phyloP scores from a whole-genome alignment of 2,329 filamentous ascomycete genomes.

The Diplodia sapinea region DNA sequence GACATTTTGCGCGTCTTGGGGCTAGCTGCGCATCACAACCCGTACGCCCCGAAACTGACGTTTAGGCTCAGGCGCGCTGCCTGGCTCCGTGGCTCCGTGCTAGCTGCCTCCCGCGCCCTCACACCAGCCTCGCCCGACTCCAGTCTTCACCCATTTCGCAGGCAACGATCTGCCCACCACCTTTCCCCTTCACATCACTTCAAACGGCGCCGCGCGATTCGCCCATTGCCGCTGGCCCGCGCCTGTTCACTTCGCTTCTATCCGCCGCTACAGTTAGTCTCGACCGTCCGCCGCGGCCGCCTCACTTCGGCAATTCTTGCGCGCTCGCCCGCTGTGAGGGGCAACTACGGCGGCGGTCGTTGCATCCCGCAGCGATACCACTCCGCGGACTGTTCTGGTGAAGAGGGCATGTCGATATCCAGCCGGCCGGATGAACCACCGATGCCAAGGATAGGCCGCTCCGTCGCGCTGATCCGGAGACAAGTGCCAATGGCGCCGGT shows the following conservation, averaged over 20 bases:
- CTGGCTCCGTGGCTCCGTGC: conserved; percentile 12
- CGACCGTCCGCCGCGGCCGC: conserved; percentile 12
- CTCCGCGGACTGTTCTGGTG: neutral
- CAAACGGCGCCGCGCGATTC: conserved; percentile 27
- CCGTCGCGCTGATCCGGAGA: conserved; percentile 28
- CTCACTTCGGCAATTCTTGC: conserved; percentile 26
- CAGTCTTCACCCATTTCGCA: conserved; percentile 11
- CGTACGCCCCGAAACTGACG: conserved; percentile 20
- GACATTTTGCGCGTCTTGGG: conserved; percentile 15
- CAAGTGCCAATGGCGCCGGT: conserved; percentile 20
- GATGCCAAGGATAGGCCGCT: conserved; percentile 16
- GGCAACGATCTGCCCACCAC: conserved; percentile 25
- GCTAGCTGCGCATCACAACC: conserved; percentile 18
- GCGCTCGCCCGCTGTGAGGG: conserved; percentile 3
- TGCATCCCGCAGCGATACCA: neutral
- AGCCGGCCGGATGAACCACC: conserved; percentile 20
- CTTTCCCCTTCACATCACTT: conserved; percentile 20
- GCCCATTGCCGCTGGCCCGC: conserved; percentile 14
- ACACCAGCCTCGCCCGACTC: neutral
- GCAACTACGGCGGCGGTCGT: neutral
- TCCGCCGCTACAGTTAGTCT: conserved; percentile 17
- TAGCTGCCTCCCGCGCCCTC: neutral
- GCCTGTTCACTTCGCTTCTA: conserved; percentile 21
- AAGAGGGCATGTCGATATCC: neutral
- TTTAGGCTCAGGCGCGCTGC: conserved; percentile 18